These are phyloP conservation scores for Rhizopus arrhizus DNA, from an alignment of 371 early-diverging fungal species.

Conservation along the genomic window DNA sequence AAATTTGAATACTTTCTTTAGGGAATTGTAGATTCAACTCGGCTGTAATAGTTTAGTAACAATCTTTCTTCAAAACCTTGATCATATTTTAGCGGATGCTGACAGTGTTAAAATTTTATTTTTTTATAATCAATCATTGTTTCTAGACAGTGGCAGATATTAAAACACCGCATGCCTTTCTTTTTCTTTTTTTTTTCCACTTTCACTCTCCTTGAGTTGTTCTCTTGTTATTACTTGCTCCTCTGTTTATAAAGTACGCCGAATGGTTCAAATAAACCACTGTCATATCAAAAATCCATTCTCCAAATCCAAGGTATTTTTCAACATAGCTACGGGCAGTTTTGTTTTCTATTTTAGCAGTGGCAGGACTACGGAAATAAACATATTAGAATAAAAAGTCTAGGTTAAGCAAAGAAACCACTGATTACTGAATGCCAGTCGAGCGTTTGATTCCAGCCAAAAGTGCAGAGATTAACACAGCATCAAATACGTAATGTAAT, in stretches of 20 bases:
- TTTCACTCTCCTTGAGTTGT: not conserved
- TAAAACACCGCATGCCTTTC: not conserved
- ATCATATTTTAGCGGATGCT: too few relatives aligned
- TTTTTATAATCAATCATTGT: too few relatives aligned
- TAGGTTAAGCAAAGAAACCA: not conserved
- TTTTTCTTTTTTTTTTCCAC: too few relatives aligned
- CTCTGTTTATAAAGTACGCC: constrained; percentile 64
- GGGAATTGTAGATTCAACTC: too few relatives aligned
- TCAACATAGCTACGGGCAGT: constrained; percentile 57
- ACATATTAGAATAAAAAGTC: not conserved
- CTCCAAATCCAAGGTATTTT: constrained; percentile 68
- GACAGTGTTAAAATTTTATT: too few relatives aligned
- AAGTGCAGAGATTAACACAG: constrained; percentile 71
- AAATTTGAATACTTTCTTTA: too few relatives aligned
- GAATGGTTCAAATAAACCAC: constrained; percentile 58
- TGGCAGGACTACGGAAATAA: constrained; percentile 48
- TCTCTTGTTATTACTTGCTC: constrained; percentile 1
- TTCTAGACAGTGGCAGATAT: too few relatives aligned
- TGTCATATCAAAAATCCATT: constrained; percentile 67
- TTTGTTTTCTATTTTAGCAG: constrained; percentile 57
- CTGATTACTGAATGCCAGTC: constrained; percentile 63
- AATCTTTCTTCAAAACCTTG: too few relatives aligned
- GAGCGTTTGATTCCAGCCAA: constrained; percentile 77
- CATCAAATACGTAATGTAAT: constrained; percentile 70
- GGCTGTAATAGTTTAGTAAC: too few relatives aligned